Evolutionary conservation across 1,284 basidiomycete species (phyloP).

Genomic region (Sanguinoderma infundibulare): DNA sequence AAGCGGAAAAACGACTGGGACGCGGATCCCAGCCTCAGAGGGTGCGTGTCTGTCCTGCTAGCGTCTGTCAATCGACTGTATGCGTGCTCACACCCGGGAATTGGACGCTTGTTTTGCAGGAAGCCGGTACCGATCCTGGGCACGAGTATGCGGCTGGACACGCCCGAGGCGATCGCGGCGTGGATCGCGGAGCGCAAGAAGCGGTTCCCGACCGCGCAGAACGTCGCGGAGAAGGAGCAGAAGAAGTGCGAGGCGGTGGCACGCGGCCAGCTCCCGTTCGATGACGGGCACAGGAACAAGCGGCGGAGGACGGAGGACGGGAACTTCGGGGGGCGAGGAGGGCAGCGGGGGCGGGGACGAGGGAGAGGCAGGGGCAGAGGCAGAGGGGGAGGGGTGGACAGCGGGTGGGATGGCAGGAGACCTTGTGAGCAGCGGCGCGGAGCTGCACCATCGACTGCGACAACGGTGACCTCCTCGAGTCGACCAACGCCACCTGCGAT

Average conservation of each 20-base stretch:
- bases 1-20: constrained; percentile 71
- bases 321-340: constrained; percentile 36
- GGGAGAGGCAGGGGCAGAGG: constrained; percentile 40
- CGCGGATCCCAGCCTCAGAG: constrained; percentile 75
- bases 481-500: not conserved
- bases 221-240: constrained; percentile 78
- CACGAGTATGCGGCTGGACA: constrained; percentile 77
- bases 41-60: constrained; percentile 51
- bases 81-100: not conserved
- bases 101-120: constrained; percentile 42
- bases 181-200: constrained; percentile 90
- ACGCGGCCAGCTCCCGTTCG: constrained; percentile 72
- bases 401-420: constrained; percentile 14
- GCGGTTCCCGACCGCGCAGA: constrained; percentile 76
- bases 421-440: not conserved
- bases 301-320: constrained; percentile 35
- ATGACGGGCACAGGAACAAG: constrained; percentile 45
- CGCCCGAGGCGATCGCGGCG: constrained; percentile 78
- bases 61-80: not conserved
- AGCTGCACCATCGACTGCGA: not conserved
- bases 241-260: constrained; percentile 77
- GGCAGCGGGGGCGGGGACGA: constrained; percentile 40
- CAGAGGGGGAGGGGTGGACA: constrained; percentile 35
- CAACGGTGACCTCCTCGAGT: not conserved
- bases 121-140: constrained; percentile 82